These are phyloP conservation scores for Paracoccidioides lutzii DNA, from an alignment of 2,329 filamentous ascomycete species.

Conservation along the genomic window DNA sequence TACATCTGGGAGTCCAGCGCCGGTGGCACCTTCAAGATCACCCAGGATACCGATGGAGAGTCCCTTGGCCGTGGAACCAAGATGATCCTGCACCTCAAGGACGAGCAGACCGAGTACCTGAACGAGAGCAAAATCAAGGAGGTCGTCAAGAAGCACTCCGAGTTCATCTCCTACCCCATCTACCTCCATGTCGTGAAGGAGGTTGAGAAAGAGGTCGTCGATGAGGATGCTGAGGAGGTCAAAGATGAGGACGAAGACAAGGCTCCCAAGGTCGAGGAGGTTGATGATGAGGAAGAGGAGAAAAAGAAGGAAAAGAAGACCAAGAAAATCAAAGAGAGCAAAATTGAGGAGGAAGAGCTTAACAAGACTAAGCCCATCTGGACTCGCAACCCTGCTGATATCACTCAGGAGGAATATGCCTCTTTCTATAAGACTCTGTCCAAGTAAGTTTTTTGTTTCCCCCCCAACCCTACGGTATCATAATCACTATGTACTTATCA, in stretches of 20 bases:
- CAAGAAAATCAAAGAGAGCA: constrained; percentile 98
- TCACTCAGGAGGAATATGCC: constrained; percentile 90
- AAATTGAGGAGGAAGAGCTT: constrained; percentile 97
- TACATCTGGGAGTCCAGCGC: constrained; percentile 98
- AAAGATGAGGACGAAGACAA: constrained; percentile 68
- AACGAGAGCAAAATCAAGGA: constrained; percentile 99
- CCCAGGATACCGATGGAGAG: constrained; percentile 79
- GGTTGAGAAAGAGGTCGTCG: constrained; percentile 95
- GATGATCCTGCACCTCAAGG: constrained; percentile 98
- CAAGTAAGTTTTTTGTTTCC: constrained; percentile 39
- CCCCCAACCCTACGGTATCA: background rate
- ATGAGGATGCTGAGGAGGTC: constrained; percentile 65
- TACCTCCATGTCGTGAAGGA: constrained; percentile 99
- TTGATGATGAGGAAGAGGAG: constrained; percentile 67
- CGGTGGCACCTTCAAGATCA: constrained; percentile 93
- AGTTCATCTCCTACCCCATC: constrained; percentile 99
- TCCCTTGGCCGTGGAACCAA: constrained; percentile 87
- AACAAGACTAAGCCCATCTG: constrained; percentile 99
- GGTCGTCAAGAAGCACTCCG: constrained; percentile 99
- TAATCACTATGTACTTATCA: background rate
- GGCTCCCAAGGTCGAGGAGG: constrained; percentile 92
- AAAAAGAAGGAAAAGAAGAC: constrained; percentile 93
- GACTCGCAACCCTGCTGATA: constrained; percentile 95
- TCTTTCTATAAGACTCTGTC: constrained; percentile 99
- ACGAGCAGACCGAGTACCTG: constrained; percentile 96